These are phyloP conservation scores for Saturnispora mendoncae DNA, from an alignment of 805 yeast species.

Conservation along the genomic window DNA sequence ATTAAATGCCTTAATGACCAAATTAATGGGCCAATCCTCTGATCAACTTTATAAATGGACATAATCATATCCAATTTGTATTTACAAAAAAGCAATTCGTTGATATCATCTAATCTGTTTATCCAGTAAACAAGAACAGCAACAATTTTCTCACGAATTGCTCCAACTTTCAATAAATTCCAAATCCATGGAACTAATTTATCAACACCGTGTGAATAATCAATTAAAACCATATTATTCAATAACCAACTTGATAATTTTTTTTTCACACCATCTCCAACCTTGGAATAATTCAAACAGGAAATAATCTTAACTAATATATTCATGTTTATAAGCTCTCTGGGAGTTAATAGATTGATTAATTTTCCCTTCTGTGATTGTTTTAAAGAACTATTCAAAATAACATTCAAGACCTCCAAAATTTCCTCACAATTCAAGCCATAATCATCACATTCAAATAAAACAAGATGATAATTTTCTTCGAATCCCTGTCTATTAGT, in stretches of 20 bases:
- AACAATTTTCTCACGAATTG: not conserved
- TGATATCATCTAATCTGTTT: not conserved
- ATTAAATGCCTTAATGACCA: not conserved
- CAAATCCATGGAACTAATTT: slow-evolving; percentile 3
- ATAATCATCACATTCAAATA: not conserved
- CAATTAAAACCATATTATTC: not conserved
- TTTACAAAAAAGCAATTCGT: not conserved
- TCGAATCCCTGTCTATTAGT: not conserved
- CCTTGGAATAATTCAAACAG: not conserved
- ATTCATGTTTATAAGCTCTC: not conserved
- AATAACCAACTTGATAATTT: slow-evolving; percentile 4
- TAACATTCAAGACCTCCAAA: not conserved
- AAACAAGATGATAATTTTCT: not conserved
- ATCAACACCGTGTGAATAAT: not conserved
- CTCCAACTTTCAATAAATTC: slow-evolving; percentile 6
- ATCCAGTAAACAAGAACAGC: not conserved
- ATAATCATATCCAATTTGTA: not conserved
- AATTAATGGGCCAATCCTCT: slow-evolving; percentile 2
- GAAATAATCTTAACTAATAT: not conserved
- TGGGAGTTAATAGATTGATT: slow-evolving; percentile 1
- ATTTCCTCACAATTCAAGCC: not conserved
- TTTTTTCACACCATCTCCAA: not conserved
- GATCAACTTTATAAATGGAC: slow-evolving; percentile 1
- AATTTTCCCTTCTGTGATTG: slow-evolving; percentile 1
- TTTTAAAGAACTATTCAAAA: not conserved